These are phyloP conservation scores for Ilyonectria destructans DNA, from an alignment of 2,329 filamentous ascomycete genomes.

Conservation along the genomic window DNA sequence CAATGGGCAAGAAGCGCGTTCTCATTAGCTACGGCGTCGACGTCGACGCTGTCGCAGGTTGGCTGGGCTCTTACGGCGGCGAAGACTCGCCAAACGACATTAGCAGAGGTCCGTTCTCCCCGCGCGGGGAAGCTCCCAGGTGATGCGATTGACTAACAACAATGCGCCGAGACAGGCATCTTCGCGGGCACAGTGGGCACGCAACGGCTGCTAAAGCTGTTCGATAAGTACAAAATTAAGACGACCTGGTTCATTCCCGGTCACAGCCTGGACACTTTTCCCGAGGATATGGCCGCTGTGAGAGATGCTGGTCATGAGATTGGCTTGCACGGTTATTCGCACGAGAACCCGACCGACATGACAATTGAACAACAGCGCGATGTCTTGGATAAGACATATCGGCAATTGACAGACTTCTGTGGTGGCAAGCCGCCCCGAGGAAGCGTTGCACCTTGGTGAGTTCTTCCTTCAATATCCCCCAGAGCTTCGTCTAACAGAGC, in stretches of 20 bases:
- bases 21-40: conserved; percentile 77
- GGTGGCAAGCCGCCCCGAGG: conserved; percentile 79
- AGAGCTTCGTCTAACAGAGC: neutral
- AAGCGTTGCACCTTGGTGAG: conserved; percentile 79
- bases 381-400: conserved; percentile 83
- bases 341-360: conserved; percentile 83
- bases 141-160: neutral
- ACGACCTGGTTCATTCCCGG: conserved; percentile 70
- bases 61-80: conserved; percentile 83
- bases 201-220: conserved; percentile 78
- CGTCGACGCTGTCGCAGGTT: conserved; percentile 83
- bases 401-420: conserved; percentile 77
- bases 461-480: neutral
- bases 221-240: conserved; percentile 81
- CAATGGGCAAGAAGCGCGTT: conserved; percentile 57
- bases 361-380: conserved; percentile 82
- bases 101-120: conserved; percentile 68
- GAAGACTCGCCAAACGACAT: conserved; percentile 82
- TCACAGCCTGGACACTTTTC: conserved; percentile 66
- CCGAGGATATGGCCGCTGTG: conserved; percentile 61
- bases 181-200: conserved; percentile 80
- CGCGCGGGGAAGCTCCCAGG: neutral
- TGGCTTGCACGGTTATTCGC: conserved; percentile 79
- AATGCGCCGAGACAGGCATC: conserved; percentile 60
- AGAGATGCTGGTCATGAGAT: conserved; percentile 66